Conservation (phyloP, 148 eudicot species). For the Arctostaphylos glauca region DNA sequence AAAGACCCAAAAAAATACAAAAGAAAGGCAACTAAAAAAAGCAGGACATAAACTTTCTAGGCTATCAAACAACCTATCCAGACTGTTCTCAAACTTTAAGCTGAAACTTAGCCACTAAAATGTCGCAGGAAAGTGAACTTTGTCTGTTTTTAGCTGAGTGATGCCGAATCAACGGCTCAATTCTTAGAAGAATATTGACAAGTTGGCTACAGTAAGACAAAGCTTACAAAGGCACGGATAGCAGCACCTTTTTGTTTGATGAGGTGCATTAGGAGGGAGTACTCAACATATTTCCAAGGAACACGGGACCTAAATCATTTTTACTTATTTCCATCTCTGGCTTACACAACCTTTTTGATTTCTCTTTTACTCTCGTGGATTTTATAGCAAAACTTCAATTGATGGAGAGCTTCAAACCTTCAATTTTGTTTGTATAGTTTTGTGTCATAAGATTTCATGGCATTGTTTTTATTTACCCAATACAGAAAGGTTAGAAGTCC, state of each 20-base stretch:
- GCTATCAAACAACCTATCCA: background rate
- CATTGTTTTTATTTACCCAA: background rate
- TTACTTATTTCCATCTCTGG: background rate
- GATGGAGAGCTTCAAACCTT: background rate
- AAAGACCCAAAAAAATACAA: background rate
- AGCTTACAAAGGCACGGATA: background rate
- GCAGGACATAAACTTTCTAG: background rate
- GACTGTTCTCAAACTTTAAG: background rate
- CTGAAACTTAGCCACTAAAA: background rate
- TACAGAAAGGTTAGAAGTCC: background rate
- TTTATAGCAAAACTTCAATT: background rate
- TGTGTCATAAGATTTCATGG: background rate
- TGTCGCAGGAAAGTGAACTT: background rate
- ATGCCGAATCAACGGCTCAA: too few relatives aligned
- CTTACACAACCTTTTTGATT: background rate
- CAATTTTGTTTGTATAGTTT: background rate
- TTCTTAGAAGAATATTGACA: background rate
- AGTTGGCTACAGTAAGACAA: background rate
- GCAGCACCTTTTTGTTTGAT: background rate
- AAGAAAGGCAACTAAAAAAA: background rate
- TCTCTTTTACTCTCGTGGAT: background rate
- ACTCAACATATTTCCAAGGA: background rate
- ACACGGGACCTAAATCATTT: background rate
- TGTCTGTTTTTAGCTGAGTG: too few relatives aligned
- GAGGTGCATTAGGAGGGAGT: background rate